A percentile compares a stretch with the other conserved stretches of the same genome.
phyloP scores from a whole-genome alignment of 192 early-diverging fungal genomes.

The Backusella sp. region DNA sequence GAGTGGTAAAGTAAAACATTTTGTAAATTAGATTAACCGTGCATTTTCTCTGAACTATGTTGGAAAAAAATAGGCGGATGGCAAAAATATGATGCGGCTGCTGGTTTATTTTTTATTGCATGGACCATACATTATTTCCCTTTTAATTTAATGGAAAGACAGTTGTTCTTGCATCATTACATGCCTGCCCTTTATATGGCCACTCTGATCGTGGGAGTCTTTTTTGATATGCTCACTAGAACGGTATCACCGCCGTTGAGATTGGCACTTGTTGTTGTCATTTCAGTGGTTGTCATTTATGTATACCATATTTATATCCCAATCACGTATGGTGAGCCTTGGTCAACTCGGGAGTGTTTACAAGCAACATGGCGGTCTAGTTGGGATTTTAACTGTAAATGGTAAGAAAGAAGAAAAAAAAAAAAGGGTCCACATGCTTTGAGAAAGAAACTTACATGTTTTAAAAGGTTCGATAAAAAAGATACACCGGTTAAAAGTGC shows the following conservation, averaged over 20 bases:
- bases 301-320: slow-evolving; percentile 76
- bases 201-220: slow-evolving; percentile 69
- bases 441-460: background rate
- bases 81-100: slow-evolving; percentile 58
- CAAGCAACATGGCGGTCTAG: slow-evolving; percentile 71
- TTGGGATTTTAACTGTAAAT: slow-evolving; percentile 57
- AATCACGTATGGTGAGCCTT: slow-evolving; percentile 80
- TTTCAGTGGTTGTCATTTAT: slow-evolving; percentile 59
- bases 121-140: slow-evolving; percentile 90
- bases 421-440: background rate
- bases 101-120: slow-evolving; percentile 71
- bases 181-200: slow-evolving; percentile 93
- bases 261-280: slow-evolving; percentile 42
- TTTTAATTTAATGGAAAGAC: slow-evolving; percentile 92
- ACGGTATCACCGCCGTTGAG: slow-evolving; percentile 57
- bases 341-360: slow-evolving; percentile 75
- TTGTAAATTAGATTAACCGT: background rate
- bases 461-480: slow-evolving; percentile 3
- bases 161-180: slow-evolving; percentile 96
- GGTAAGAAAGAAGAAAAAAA: slow-evolving; percentile 15
- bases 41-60: background rate
- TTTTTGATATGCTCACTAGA: slow-evolving; percentile 78
- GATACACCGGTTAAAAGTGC: background rate
- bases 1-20: slow-evolving; percentile 23
- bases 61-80: slow-evolving; percentile 18